Evolutionary conservation across 2,329 filamentous ascomycete species (phyloP).

Genomic region (Aspergillus hiratsukae): DNA sequence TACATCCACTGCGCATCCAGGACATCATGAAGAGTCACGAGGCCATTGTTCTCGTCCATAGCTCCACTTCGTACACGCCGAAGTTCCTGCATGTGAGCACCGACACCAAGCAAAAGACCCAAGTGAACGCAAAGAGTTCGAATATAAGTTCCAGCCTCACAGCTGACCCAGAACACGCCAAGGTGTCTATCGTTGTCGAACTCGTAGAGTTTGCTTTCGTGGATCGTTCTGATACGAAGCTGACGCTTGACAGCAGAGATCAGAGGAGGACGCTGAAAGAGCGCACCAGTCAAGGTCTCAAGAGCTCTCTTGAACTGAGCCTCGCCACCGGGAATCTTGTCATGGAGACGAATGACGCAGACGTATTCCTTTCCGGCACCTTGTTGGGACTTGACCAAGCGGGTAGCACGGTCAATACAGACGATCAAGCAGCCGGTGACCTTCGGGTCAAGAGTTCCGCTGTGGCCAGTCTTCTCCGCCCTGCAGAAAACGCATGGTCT

Average conservation of each 20-base stretch:
- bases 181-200: constrained; percentile 98
- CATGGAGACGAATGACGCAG: constrained; percentile 89
- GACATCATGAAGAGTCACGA: constrained; percentile 93
- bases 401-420: constrained; percentile 92
- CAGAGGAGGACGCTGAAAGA: constrained; percentile 94
- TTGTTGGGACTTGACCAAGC: constrained; percentile 97
- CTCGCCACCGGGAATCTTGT: constrained; percentile 90
- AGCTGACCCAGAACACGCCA: constrained; percentile 98
- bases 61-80: constrained; percentile 89
- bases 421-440: constrained; percentile 95
- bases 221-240: constrained; percentile 94
- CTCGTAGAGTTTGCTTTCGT: constrained; percentile 93
- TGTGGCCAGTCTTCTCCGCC: constrained; percentile 96
- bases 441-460: constrained; percentile 95
- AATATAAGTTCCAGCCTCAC: constrained; percentile 97
- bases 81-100: constrained; percentile 97
- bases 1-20: constrained; percentile 93
- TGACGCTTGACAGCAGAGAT: constrained; percentile 99
- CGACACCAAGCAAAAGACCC: constrained; percentile 71
- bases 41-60: constrained; percentile 83
- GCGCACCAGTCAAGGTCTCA: constrained; percentile 90
- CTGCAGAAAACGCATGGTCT: constrained; percentile 40
- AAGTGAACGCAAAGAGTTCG: constrained; percentile 96
- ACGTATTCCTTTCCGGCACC: constrained; percentile 99
- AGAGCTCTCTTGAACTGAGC: constrained; percentile 88